Base-by-base conservation (phyloP, 73 alveolate genomes). In the Paramecium sexaurelia region DNA sequence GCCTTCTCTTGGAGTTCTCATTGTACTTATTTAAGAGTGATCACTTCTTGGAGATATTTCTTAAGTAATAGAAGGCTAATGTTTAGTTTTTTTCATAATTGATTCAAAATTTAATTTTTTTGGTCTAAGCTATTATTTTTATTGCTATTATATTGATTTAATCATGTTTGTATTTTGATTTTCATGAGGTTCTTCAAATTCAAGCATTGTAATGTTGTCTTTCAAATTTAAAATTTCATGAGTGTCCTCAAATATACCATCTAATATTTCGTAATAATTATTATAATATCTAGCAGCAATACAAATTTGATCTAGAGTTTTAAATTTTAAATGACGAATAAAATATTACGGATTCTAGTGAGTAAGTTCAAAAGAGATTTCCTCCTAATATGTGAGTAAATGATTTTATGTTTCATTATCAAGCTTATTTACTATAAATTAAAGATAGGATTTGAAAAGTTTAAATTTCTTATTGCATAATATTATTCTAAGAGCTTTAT, bases 211-310 rank as follows among this genome's bases (percentile, higher is more conserved):
- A 3, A 51, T 51, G 5, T 51, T 51, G 22, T 51, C 67, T 51
- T 51, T 5, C n/a, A 51, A 51, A 51, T 51, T 51, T 51, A 17
- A 51, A 17, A 73, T 73, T 73, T 73, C 87, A 73, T 73, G 87
- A 10, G 32, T 35, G 35, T 73, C 87, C 5, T 73, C 87, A 73
- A 73, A 73, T 73, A 73, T 37, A 3, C 87, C 87, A 37, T 24
- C 11, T 17, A 73, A 73, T 32, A 73, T 73, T 10, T 73, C 87
- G 35, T 73, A 29, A 73, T 73, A 73, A 29, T 73, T 73, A 17
- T 51, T 51, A 7, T 51, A 51, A 51, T 17, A 51, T 20, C 67
- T 51, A 51, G 7, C 0, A 5, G 67, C 67, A 45, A 51, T 51
- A 51, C 67, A 17, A 4, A 15, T 51, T 51, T 51, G 22, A 51